These are phyloP conservation scores for Boletellus emodensis DNA, from an alignment of 768 basidiomycete genomes.

Conservation along the genomic window DNA sequence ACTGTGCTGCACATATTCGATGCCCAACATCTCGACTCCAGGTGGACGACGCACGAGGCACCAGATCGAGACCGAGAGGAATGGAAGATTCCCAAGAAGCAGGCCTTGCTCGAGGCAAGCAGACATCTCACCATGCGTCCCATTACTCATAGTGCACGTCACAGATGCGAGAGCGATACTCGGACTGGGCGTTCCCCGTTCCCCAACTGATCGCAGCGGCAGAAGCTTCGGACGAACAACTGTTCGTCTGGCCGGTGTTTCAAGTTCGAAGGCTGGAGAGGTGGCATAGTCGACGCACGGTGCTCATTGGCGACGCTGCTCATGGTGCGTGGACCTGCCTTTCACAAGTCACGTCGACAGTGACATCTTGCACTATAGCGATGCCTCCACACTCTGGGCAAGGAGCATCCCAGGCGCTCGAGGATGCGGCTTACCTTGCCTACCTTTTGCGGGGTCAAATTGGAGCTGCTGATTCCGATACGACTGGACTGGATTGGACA, in stretches of 20 bases:
- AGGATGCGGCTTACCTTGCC: conserved; percentile 30
- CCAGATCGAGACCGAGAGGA: conserved; percentile 26
- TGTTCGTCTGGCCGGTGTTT: conserved; percentile 29
- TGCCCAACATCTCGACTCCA: neutral
- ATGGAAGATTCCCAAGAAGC: conserved; percentile 24
- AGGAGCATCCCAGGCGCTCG: conserved; percentile 30
- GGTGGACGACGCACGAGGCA: conserved; percentile 31
- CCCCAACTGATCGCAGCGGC: conserved; percentile 24
- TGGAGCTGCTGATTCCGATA: neutral
- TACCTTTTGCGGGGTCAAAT: conserved; percentile 22
- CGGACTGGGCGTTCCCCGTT: conserved; percentile 26
- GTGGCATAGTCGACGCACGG: conserved; percentile 24
- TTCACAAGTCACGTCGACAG: neutral
- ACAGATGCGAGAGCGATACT: conserved; percentile 26
- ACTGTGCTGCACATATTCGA: neutral
- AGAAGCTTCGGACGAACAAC: conserved; percentile 11
- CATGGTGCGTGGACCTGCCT: conserved; percentile 20
- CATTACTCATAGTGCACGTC: neutral
- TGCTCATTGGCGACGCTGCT: conserved; percentile 32
- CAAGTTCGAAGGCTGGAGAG: conserved; percentile 20
- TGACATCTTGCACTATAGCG: conserved; percentile 9
- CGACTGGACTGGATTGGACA: conserved; percentile 11
- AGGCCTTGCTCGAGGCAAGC: conserved; percentile 18
- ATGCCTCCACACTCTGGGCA: conserved; percentile 33
- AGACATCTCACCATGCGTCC: neutral